These are phyloP conservation scores for Haematococcus sp. DNA, from an alignment of 139 green algal species.

Conservation along the genomic window DNA sequence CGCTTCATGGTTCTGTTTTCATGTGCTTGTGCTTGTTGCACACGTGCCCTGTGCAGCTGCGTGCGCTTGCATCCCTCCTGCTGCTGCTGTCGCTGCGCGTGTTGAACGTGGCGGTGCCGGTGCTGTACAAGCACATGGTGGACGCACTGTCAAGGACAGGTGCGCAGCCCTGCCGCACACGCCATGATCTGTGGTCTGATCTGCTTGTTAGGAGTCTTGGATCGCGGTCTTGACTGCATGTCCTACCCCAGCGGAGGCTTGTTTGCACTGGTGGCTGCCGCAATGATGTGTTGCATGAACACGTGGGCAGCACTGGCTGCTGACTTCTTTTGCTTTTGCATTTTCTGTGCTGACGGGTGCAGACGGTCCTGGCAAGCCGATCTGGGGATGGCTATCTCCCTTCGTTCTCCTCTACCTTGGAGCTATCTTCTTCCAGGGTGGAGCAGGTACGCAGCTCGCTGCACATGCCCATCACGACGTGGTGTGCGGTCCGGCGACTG, in stretches of 20 bases:
- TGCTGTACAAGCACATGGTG: constrained; percentile 63
- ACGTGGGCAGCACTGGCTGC: neutral
- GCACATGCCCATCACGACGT: neutral
- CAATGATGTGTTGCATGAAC: neutral
- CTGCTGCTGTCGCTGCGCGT: constrained; percentile 55
- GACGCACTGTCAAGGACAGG: constrained; percentile 26
- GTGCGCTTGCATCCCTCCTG: constrained; percentile 41
- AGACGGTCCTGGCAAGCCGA: too few relatives aligned
- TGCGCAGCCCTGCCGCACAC: too few relatives aligned
- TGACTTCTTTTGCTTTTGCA: neutral
- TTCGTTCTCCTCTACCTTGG: constrained; percentile 28
- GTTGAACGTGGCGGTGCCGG: constrained; percentile 59
- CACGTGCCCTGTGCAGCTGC: too few relatives aligned
- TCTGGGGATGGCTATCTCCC: constrained; percentile 1
- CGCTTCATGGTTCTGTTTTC: neutral
- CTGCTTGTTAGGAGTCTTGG: too few relatives aligned
- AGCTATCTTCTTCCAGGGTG: constrained; percentile 34
- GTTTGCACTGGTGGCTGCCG: neutral
- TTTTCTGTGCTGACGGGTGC: too few relatives aligned
- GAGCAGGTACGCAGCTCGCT: constrained; percentile 1
- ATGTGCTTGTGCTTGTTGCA: too few relatives aligned
- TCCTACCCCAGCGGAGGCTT: too few relatives aligned
- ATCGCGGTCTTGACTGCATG: too few relatives aligned
- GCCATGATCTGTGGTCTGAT: too few relatives aligned
- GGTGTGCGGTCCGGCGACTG: neutral